These are phyloP conservation scores for Boletus smithii DNA, from an alignment of 1,284 basidiomycete genomes.

Conservation along the genomic window DNA sequence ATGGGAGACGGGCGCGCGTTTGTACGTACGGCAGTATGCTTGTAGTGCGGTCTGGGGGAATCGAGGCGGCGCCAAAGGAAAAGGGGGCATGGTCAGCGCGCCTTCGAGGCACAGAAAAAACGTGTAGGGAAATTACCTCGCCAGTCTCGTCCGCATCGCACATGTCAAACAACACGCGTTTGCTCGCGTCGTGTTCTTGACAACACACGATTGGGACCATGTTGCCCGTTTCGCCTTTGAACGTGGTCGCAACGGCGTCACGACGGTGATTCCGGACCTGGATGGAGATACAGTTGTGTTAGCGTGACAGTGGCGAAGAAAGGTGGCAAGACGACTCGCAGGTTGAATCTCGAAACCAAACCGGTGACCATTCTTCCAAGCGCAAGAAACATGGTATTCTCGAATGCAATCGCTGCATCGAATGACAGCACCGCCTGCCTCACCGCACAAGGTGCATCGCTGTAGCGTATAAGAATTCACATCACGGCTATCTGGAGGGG, in stretches of 20 bases:
- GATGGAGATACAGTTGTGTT: constrained; percentile 25
- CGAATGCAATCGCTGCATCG: constrained; percentile 79
- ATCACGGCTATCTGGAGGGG: not conserved
- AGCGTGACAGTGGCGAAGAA: not conserved
- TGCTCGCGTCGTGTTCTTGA: constrained; percentile 70
- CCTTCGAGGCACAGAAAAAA: not conserved
- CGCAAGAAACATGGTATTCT: constrained; percentile 87
- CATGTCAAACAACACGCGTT: constrained; percentile 72
- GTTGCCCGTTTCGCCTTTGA: constrained; percentile 81
- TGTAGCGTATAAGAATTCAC: constrained; percentile 26
- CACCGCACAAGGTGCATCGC: constrained; percentile 64
- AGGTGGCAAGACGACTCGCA: constrained; percentile 46
- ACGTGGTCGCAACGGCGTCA: constrained; percentile 67
- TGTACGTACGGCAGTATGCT: constrained; percentile 80
- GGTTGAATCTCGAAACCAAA: constrained; percentile 90
- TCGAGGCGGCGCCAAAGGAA: no score
- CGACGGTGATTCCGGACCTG: constrained; percentile 74
- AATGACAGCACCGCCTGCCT: constrained; percentile 74
- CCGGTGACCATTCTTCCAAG: constrained; percentile 76
- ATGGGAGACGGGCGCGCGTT: constrained; percentile 66
- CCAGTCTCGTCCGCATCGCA: constrained; percentile 83
- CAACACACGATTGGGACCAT: constrained; percentile 84
- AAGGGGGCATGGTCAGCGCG: constrained; percentile 7
- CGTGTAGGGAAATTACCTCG: constrained; percentile 45
- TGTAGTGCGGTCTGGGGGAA: constrained; percentile 80